Evolutionary conservation across 495 filamentous ascomycete genomes (phyloP), one percentile per base, ranked within the genome.

Genomic region (Cercophora samala): DNA sequence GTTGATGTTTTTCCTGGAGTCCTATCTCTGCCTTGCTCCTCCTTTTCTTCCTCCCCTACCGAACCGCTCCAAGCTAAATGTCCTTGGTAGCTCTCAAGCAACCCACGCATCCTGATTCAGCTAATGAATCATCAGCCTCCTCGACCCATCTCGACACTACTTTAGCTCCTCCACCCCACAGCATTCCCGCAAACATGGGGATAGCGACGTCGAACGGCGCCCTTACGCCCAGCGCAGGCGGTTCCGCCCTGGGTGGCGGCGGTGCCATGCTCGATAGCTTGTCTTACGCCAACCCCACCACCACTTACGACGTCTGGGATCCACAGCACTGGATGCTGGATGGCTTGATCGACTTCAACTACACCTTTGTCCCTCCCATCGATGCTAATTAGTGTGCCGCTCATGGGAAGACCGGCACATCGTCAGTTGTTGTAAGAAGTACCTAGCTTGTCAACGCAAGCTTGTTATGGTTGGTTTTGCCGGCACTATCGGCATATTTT

Each of bases 281-380:
- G 37, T 71, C 74, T 6, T 72, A 78, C 59, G 75, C 79, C 75
- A 86, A 89, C 75, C 82, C 88, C 69, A 85, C 88, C 72, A 85
- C 88, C 71, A 89, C 86, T 64, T 92, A 91, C 76, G 91, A 93
- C 71, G 88, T 93, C 55, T 96, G 93, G 74, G 93, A 97, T 79
- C 91, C 93, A 0, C 79, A 96, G 72, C 91, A 92, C 75, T 96
- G 93, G 93, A 89, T 93, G 81, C 82, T 97, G 59, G 93, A 97
- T 72, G 90, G 90, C 22, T 78, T 93, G 62, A 84, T 93, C 64
- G 91, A 94, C 75, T 88, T 95, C 72, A 91, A 91, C 63, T 92
- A 90, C 75, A 80, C 79, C 3, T 87, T 81, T 72, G 78, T 75
- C 52, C 79, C 76, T 60, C 77, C 82, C 0, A 74, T 84, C 58